Base-by-base conservation (phyloP, 2,329 filamentous ascomycete species). In the Nectriaceae sp. region DNA sequence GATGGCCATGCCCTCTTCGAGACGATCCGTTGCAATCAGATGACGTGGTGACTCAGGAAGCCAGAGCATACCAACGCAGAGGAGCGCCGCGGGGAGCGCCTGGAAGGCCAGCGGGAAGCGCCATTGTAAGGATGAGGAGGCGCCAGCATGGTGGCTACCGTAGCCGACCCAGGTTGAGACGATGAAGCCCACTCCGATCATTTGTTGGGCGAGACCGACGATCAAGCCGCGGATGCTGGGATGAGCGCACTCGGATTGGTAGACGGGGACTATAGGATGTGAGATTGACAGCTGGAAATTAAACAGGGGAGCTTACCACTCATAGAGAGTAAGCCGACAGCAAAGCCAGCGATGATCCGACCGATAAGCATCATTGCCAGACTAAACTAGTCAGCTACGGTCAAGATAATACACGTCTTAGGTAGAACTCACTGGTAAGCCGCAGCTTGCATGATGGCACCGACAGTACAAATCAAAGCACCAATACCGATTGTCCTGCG, bases 171-270 rank as follows among this genome's bases (percentile, higher is more conserved):
- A 69, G 55, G 78, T 79, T 0, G 75, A 77, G 6, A 80, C 68
- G 39, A 79, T 78, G 56, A 78, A 79, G n/a, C 76, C 77, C 10
- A 79, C 68, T 3, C 76, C 73, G 21, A 79, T 78, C 75, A 79
- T 78, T 50, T 78, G 75, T 50, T 79, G 76, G 1, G 75, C 74
- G 5, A 80, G 63, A n/a, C 75, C 77, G 21, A 80, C 77, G n/a
- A 80, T 76, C 24, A 78, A 60, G 33, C 60, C 60, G 20, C 60
- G 49, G 21, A 53, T 59, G 36, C 55, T 53, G 24, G 60, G 59
- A 8, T 44, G 56, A 18, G 60, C 58, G 4, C 55, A 59, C 21
- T 63, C 60, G 8, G 56, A 59, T 31, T 61, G 58, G 38, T 60
- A 63, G 13, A 63, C 52, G 15, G 60, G 60, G 16, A 62, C 33